Base-by-base conservation (phyloP, 1,284 basidiomycete genomes). In the Abortiporus biennis region DNA sequence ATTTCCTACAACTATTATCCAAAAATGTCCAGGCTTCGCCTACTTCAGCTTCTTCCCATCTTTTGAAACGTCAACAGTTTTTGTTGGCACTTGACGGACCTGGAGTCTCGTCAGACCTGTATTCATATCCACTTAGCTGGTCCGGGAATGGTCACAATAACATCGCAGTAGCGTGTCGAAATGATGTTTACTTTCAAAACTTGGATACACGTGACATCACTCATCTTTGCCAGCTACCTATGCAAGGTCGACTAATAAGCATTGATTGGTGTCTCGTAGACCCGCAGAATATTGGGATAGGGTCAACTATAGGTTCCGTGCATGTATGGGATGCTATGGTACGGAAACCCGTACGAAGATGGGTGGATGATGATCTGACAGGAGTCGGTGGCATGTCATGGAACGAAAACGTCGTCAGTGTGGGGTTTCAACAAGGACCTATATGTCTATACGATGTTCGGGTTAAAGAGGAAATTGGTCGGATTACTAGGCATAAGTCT, bases 51-150 rank as follows among this genome's bases (percentile, higher is more conserved):
- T 61, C 57, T 25, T 58, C 68, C 8, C 65, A 74, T 45, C 56
- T 74, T 1, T 70, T 61, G 19, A 49, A 61, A 23, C 65, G 67
- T 35, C 65, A 59, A 43, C 72, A 74, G 40, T 73, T 72, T 47
- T 50, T 72, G 9, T 66, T 72, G 45, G 70, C 72, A 1, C 58
- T 74, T 21, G 71, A 74, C 42, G 71, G 71, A 6, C 72, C 70
- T 0, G 71, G 71, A 11, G 71, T 72, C 20, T 67, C 71, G 11
- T 54, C 59, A 5, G 65, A 74, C 44, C 59, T 61, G 4, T 73
- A 70, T 38, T 67, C 72, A 1, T 72, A 64, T 49, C 65, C 72
- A 9, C 67, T 74, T 42, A 59, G 69, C 19, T 72, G 70, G 70
- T 72, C 70, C 4, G 50, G 47, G 22, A 57, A 55, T 3, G 32